Base-by-base conservation (phyloP, 768 basidiomycete species). In the Lentinula lateritia region DNA sequence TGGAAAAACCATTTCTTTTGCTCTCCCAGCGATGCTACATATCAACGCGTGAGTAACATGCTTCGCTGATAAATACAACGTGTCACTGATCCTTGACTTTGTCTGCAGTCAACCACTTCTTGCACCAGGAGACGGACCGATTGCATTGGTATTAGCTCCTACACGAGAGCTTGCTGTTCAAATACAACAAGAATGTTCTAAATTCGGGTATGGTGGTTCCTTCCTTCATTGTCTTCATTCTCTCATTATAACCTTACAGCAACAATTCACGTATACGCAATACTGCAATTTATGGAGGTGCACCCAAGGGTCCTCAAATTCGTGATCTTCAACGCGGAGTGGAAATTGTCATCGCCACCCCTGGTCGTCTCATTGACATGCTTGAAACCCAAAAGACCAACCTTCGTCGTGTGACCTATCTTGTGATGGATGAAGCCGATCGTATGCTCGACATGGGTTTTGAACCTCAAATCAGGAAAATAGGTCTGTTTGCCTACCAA, bases 391-490 rank as follows among this genome's bases (percentile, higher is more conserved):
- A 92, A 71, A 97, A 97, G 78, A 98, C 95, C 23, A 98, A 98
- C 74, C 84, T 99, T 55, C 92, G 92, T 61, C 89, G 97, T 42
- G 83, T 99, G 61, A 99, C 97, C 28, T 59, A 99, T 75, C 84
- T 99, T 43, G 97, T 99, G 71, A 92, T 99, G 88, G 97, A 99
- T 70, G 97, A 99, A 75, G 97, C 97, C 48, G 97, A 99, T 79
- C 93, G 97, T 71, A 99, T 99, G 97, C 84, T 99, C 66, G 97
- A 99, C 80, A 99, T 99, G 97, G 97, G 97, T 82, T 99, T 99
- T 78, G 97, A 99, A 78, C 97, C 97, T 55, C 97, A 99, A 74
- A 98, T 99, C 71, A 85, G 95, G 71, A 99, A 99, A 79, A 98
- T 99, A 66, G 92, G 98, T 66, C 81, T n/a, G 55, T 56, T 34